Evolutionary conservation across 1,284 basidiomycete genomes (phyloP).

Genomic region (Irpex sp.): DNA sequence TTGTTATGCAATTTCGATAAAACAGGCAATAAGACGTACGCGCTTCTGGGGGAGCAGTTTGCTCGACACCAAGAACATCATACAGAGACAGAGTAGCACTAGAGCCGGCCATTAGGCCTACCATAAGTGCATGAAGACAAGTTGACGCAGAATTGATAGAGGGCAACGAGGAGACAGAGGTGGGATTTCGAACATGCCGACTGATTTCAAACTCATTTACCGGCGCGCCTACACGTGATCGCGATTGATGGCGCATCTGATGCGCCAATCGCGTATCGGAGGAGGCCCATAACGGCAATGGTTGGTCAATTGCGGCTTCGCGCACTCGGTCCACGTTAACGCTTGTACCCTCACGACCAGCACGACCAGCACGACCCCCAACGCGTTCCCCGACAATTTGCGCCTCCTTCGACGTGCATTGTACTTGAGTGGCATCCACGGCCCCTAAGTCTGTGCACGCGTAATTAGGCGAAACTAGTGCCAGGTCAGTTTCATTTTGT

Average conservation of each 20-base stretch:
- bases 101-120: slow-evolving; percentile 24
- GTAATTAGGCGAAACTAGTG: not conserved
- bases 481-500: not conserved
- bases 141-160: slow-evolving; percentile 11
- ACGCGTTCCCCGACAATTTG: not conserved
- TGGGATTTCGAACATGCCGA: slow-evolving; percentile 8
- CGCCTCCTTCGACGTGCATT: too few relatives aligned
- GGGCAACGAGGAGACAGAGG: slow-evolving; percentile 10
- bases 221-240: slow-evolving; percentile 8
- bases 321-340: too few relatives aligned
- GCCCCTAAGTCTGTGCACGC: not conserved
- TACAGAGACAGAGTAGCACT: slow-evolving; percentile 21
- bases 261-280: not conserved
- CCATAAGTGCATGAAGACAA: slow-evolving; percentile 16
- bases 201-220: too few relatives aligned
- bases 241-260: slow-evolving; percentile 1
- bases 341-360: too few relatives aligned
- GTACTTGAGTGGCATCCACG: not conserved
- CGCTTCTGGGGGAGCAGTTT: slow-evolving; percentile 28
- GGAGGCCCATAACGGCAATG: not conserved
- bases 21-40: slow-evolving; percentile 17
- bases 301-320: not conserved
- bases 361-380: not conserved
- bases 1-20: not conserved
- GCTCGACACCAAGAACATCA: slow-evolving; percentile 28